Conservation (phyloP, 495 filamentous ascomycete genomes). For the Aspergillus campestris region DNA sequence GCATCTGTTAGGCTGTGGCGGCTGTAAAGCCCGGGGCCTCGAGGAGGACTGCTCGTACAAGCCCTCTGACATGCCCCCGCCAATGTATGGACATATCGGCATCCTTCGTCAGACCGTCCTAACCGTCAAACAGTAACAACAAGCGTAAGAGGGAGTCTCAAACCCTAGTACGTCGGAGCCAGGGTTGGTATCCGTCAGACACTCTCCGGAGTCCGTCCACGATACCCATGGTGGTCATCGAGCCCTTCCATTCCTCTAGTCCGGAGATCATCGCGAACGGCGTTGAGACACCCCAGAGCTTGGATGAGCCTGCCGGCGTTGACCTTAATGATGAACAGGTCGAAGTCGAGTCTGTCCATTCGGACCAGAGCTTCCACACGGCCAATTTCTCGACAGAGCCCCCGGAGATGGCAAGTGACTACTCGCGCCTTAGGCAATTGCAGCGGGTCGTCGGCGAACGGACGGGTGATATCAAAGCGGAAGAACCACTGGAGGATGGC, state of each 20-base stretch:
- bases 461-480: constrained; percentile 4
- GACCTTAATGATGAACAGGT: background rate
- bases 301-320: background rate
- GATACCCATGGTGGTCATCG: background rate
- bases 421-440: constrained; percentile 1
- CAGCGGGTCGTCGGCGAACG: constrained; percentile 3
- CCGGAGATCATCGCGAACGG: too few relatives aligned
- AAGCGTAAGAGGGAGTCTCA: background rate
- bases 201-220: too few relatives aligned
- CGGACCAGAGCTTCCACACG: constrained; percentile 4
- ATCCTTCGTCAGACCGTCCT: background rate
- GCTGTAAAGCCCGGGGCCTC: background rate
- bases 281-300: too few relatives aligned
- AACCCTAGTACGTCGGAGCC: too few relatives aligned
- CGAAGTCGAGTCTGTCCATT: background rate
- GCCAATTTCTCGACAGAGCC: background rate
- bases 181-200: too few relatives aligned
- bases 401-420: background rate
- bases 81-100: background rate
- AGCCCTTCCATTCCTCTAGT: too few relatives aligned
- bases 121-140: background rate
- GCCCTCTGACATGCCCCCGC: constrained; percentile 6
- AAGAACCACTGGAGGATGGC: background rate
- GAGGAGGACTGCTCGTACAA: constrained; percentile 5
- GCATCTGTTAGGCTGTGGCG: constrained; percentile 2